These are phyloP conservation scores for Ramaria rubella DNA, from an alignment of 768 basidiomycete genomes.

Conservation along the genomic window DNA sequence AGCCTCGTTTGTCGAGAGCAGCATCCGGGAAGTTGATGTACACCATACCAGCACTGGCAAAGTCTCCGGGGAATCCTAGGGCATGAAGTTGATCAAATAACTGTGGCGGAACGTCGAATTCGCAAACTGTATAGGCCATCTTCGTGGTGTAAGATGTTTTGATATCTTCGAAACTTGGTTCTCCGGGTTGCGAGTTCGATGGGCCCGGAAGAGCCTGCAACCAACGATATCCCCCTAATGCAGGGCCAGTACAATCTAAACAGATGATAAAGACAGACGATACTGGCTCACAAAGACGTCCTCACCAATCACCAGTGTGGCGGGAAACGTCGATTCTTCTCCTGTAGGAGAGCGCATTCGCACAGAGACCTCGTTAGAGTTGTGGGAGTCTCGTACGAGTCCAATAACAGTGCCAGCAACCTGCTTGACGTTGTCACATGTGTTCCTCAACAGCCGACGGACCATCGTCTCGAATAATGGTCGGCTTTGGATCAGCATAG, in stretches of 20 bases:
- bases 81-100: constrained; percentile 7
- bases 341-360: background rate
- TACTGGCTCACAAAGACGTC: background rate
- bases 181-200: no score
- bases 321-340: constrained; percentile 9
- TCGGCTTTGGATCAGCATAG: constrained; percentile 19
- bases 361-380: background rate
- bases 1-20: constrained; percentile 10
- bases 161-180: constrained; percentile 14
- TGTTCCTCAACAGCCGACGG: constrained; percentile 21
- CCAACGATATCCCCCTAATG: constrained; percentile 24
- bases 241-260: constrained; percentile 28
- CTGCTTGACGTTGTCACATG: constrained; percentile 19
- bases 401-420: constrained; percentile 26
- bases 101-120: constrained; percentile 12
- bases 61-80: constrained; percentile 18
- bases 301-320: constrained; percentile 21
- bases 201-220: no score
- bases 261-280: background rate
- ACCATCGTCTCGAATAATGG: constrained; percentile 26
- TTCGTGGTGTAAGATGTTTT: constrained; percentile 22
- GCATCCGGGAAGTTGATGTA: constrained; percentile 13
- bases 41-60: constrained; percentile 12
- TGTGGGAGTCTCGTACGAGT: constrained; percentile 13
- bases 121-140: constrained; percentile 18